These are phyloP conservation scores for Polygonum aviculare DNA, from an alignment of 148 eudicot genomes.

Conservation along the genomic window DNA sequence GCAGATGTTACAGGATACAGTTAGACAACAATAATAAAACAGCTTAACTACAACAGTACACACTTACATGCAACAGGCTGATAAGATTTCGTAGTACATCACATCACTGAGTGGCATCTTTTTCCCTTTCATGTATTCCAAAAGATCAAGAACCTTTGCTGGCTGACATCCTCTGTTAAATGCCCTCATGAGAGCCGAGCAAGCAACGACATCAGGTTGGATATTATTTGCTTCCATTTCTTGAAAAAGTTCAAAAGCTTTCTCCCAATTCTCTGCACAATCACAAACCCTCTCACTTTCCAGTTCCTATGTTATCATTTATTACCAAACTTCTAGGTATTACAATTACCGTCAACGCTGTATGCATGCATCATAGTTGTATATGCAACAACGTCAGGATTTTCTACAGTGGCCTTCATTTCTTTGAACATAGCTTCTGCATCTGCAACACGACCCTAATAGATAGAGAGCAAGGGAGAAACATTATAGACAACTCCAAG, in stretches of 20 bases:
- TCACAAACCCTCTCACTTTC: neutral
- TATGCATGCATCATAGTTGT: constrained; percentile 77
- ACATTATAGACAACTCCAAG: constrained; percentile 13
- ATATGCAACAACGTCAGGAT: constrained; percentile 75
- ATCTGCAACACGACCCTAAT: constrained; percentile 67
- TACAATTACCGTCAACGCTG: constrained; percentile 48
- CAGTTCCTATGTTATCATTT: neutral
- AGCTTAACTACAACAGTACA: neutral
- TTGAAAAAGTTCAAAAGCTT: constrained; percentile 52
- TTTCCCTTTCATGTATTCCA: constrained; percentile 56
- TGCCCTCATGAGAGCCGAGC: constrained; percentile 82
- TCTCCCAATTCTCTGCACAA: constrained; percentile 63
- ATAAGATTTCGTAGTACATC: constrained; percentile 65
- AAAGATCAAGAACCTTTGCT: constrained; percentile 52
- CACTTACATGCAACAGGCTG: constrained; percentile 89
- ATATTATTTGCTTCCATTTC: constrained; percentile 70
- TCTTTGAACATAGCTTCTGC: constrained; percentile 56
- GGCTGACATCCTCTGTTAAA: constrained; percentile 74
- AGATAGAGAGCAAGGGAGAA: constrained; percentile 5
- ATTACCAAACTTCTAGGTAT: neutral
- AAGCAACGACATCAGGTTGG: constrained; percentile 70
- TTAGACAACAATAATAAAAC: neutral
- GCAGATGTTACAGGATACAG: neutral
- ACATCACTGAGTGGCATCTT: constrained; percentile 54
- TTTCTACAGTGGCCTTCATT: constrained; percentile 56